A percentile compares a stretch with the other conserved stretches of the same genome.
phyloP scores from a whole-genome alignment of 306 rosid genomes.

The Cucurbita maxima region DNA sequence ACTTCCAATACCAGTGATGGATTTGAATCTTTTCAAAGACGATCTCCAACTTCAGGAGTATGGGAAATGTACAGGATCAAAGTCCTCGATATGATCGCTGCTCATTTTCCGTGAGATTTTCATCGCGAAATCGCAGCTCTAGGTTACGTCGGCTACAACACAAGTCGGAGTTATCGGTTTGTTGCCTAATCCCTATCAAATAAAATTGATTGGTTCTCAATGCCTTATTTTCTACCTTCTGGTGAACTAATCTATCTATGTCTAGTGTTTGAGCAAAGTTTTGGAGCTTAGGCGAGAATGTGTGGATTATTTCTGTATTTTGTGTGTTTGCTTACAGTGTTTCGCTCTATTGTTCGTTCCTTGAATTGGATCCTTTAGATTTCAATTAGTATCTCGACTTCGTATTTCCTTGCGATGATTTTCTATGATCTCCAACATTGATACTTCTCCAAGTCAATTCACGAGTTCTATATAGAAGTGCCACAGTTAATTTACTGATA shows the following conservation, averaged over 20 bases:
- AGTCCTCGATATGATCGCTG: background rate
- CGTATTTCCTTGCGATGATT: background rate
- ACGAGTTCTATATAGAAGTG: background rate
- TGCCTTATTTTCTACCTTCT: background rate
- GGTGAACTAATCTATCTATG: background rate
- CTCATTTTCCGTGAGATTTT: background rate
- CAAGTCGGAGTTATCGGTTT: background rate
- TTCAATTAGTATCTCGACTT: background rate
- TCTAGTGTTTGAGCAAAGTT: too few species aligned
- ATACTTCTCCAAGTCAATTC: background rate
- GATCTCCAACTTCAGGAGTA: background rate
- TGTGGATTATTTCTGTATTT: background rate
- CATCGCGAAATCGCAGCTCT: background rate
- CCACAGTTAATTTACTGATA: background rate
- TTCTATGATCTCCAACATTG: background rate
- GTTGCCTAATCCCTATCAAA: background rate
- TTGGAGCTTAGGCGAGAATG: background rate
- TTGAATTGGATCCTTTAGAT: background rate
- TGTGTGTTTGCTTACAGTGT: background rate
- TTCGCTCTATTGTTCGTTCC: background rate
- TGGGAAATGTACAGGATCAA: background rate
- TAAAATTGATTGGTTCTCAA: background rate
- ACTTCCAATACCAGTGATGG: background rate
- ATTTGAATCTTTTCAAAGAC: background rate
- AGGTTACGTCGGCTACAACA: background rate